Base-by-base conservation (phyloP, 768 basidiomycete species). In the Pleurotus giganteus region DNA sequence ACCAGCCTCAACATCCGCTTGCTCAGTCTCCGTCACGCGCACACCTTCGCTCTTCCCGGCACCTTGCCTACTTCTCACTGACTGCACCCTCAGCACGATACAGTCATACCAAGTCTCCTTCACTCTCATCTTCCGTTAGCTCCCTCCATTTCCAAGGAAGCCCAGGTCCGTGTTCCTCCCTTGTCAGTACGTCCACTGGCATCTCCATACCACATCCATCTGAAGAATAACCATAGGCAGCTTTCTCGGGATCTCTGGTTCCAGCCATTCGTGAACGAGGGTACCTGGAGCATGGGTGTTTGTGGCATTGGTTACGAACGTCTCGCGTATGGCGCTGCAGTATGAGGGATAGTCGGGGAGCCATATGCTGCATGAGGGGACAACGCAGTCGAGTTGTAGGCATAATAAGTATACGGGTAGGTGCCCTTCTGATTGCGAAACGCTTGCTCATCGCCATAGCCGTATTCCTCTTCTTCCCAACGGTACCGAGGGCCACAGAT, bases 21-120 rank as follows among this genome's bases (percentile, higher is more conserved):
- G 55, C 29, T 56, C 39, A 7, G 8, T 19, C 39, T 41, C 39
- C 19, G 7, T 56, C 11, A 29, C 47, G 4, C 60, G 51, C 9
- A 64, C 58, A 47, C 67, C 66, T 52, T 69, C 67, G 60, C 65
- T 66, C 61, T 74, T 62, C 54, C 62, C 42, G 54, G 54, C 49
- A 44, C 67, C 57, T 59, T 62, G 56, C 64, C 71, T 71, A 56
- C 67, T 64, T 74, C 74, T 77, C 1, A 73, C 63, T 21, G 67
- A 54, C 9, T 64, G 54, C 11, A 66, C 68, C 11, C 65, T 67
- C 4, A 69, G 63, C 6, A 71, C 74, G 26, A 81, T 69, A 65
- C 94, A 95, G 60, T 93, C 88, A 59, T 94, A 88, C 63, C 83
- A 93, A 0, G 88, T 87, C 53, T 90, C 89, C 60, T 86, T 82